Percentiles rank a stretch among this genome's conserved stretches.
Conservation (phyloP, 306 rosid species). For the Pachyrhizus erosus region DNA sequence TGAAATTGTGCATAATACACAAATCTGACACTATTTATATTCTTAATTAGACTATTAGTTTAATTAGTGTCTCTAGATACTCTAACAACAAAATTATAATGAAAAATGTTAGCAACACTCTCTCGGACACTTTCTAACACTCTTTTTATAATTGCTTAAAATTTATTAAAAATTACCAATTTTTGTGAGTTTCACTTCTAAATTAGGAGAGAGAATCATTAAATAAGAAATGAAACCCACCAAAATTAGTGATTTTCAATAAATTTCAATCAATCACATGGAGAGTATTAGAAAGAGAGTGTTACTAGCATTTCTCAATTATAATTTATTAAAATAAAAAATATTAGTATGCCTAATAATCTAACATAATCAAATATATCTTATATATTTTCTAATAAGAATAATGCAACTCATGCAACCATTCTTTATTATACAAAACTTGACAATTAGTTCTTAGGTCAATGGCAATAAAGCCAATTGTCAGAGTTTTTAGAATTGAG, state of each 20-base stretch:
- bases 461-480: background rate
- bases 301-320: too few species aligned
- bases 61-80: background rate
- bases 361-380: background rate
- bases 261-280: too few species aligned
- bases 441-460: background rate
- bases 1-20: background rate
- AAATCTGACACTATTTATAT: background rate
- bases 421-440: background rate
- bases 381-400: background rate
- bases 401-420: background rate
- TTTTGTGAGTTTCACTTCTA: too few species aligned
- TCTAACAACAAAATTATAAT: background rate
- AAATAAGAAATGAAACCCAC: too few species aligned
- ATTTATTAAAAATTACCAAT: too few species aligned
- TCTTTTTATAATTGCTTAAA: too few species aligned
- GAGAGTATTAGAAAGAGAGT: too few species aligned
- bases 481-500: background rate
- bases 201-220: too few species aligned
- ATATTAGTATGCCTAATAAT: background rate
- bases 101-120: too few species aligned
- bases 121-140: too few species aligned
- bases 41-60: background rate
- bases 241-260: too few species aligned
- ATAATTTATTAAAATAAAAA: background rate